Base-by-base conservation (phyloP, 2,329 filamentous ascomycete genomes). In the Lachnellula cervina region DNA sequence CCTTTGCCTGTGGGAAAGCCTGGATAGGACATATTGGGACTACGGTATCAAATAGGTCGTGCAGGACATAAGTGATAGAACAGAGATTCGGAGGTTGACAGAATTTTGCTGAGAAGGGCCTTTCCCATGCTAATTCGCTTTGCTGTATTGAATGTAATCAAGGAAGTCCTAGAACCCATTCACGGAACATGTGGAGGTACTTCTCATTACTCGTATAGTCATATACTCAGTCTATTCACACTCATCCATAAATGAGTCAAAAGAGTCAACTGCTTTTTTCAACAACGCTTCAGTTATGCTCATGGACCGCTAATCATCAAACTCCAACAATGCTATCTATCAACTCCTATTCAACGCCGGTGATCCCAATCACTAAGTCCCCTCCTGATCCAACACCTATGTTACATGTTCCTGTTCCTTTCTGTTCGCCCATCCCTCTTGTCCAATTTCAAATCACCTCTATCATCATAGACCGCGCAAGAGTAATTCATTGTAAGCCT, bases 251-350 rank as follows among this genome's bases (percentile, higher is more conserved):
- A 40, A 16, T 16, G 37, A 17, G 37, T 40, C 37, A 16, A 17
- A 17, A 19, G 38, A 19, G 16, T 19, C 16, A 7, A 48, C 21
- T 32, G 16, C 14, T 21, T 25, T 17, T 28, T 40, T 25, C 37
- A 47, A 32, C 9, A 9, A 8, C 8, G 28, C 28, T 17, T 40
- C 37, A 16, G 9, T 5, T 40, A 16, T 34, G 21, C 3, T 50
- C 14, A 23, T 19, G 5, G 11, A 2, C 28, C 28, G 28, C 23
- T 28, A 34, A 49, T 19, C 49, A 21, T 16, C 38, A 43, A 7
- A 21, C 38, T 25, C 49, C 49, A 28, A 28, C 28, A 44, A 52
- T 52, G 25, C 50, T 52, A 37, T 52, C 19, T 45, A 32, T 34
- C 42, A 23, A 17, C 17, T 43, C 32, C 51, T 37, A 49, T 42